Conservation (phyloP, 2,329 filamentous ascomycete species). For the Zasmidium cellare region DNA sequence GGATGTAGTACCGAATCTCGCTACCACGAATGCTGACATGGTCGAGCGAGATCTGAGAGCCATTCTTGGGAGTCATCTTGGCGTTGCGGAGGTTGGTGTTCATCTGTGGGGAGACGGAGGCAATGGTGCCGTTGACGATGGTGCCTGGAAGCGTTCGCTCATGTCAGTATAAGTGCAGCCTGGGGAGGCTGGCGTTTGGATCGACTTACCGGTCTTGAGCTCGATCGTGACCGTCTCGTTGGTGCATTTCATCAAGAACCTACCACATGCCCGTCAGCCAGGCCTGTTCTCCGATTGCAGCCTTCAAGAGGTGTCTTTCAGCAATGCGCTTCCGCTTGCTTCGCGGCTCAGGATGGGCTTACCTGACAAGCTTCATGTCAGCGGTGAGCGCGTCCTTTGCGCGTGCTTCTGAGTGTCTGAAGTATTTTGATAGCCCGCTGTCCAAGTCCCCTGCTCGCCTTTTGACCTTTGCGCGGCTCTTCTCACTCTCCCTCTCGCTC, state of each 20-base stretch:
- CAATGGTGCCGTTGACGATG: conserved; percentile 94
- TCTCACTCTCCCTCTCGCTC: not conserved
- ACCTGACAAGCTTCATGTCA: conserved; percentile 98
- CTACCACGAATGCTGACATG: conserved; percentile 96
- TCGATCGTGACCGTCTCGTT: conserved; percentile 99
- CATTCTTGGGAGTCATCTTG: conserved; percentile 90
- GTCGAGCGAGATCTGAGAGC: conserved; percentile 84
- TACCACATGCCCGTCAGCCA: conserved; percentile 46
- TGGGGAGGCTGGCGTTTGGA: conserved; percentile 5
- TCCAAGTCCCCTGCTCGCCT: not conserved
- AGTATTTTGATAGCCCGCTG: not conserved
- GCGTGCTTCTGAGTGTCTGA: not conserved
- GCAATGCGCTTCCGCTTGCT: conserved; percentile 38
- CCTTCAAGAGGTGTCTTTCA: conserved; percentile 49
- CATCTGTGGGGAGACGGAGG: conserved; percentile 96
- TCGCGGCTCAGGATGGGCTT: conserved; percentile 43
- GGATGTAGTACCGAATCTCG: conserved; percentile 94
- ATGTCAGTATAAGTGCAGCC: conserved; percentile 2
- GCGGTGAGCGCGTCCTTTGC: conserved; percentile 17
- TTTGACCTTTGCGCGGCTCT: not conserved
- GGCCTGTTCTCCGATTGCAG: conserved; percentile 35
- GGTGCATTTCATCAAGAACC: conserved; percentile 98
- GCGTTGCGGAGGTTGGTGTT: conserved; percentile 94
- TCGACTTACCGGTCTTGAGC: conserved; percentile 82
- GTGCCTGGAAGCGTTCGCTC: conserved; percentile 62